A percentile compares a stretch with the other conserved stretches of the same genome.
These are phyloP conservation scores for Thermothielavioides terrestris DNA, from an alignment of 495 filamentous ascomycete genomes.

Conservation along the genomic window DNA sequence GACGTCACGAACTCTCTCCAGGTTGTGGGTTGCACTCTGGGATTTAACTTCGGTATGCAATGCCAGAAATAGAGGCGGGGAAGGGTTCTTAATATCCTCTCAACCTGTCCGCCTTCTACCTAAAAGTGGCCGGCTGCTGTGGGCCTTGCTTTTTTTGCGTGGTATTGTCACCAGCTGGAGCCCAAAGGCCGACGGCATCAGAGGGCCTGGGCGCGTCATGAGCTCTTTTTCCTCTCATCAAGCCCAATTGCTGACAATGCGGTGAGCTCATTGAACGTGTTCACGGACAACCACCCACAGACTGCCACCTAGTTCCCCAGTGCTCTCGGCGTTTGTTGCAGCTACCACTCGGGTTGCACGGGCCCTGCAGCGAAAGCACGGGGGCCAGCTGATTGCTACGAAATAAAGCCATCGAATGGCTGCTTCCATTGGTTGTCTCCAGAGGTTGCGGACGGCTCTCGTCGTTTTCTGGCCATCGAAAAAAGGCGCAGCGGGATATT, in stretches of 20 bases:
- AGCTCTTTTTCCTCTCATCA: background rate
- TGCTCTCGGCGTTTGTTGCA: constrained; percentile 14
- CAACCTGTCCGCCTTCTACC: too few species aligned
- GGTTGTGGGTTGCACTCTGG: too few species aligned
- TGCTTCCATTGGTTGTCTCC: background rate
- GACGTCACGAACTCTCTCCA: too few species aligned
- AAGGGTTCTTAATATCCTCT: too few species aligned
- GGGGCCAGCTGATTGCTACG: constrained; percentile 1
- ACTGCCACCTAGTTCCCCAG: constrained; percentile 24
- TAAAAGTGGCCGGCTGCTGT: too few species aligned
- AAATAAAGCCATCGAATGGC: constrained; percentile 4
- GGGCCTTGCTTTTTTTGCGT: too few species aligned
- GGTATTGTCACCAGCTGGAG: background rate
- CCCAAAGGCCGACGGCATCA: background rate
- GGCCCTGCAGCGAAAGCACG: background rate
- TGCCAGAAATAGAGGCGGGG: too few species aligned
- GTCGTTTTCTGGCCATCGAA: background rate
- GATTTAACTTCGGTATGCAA: too few species aligned
- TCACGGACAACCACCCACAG: constrained; percentile 13
- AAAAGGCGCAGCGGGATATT: too few species aligned
- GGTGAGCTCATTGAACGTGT: constrained; percentile 1
- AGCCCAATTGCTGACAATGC: background rate
- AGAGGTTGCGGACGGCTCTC: background rate
- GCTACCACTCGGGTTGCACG: background rate
- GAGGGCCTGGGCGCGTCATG: too few species aligned